Base-by-base conservation (phyloP, 371 early-diverging fungal genomes). In the Mortierella sp. region DNA sequence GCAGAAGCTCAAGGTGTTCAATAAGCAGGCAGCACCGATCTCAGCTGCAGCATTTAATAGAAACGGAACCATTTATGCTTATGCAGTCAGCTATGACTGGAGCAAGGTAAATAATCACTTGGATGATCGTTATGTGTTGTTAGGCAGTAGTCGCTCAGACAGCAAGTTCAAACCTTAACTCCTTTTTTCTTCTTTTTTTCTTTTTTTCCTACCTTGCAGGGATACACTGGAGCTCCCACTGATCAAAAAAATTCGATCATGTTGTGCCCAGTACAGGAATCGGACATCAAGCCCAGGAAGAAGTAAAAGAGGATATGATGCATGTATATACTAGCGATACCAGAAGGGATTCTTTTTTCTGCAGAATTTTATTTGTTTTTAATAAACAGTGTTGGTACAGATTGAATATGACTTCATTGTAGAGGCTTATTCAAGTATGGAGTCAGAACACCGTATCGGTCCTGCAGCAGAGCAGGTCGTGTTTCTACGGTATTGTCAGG, bases 51-150 rank as follows among this genome's bases (percentile, higher is more conserved):
- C 94, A 0, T 98, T 98, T 82, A 97, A 94, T 78, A 86, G 90
- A 31, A 93, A 93, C 49, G 98, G 98, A 37, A 87, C 84, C 32
- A 94, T 97, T 61, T 96, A 97, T 79, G 98, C 98, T 15, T 99
- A 99, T 80, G 96, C 96, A 2, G 87, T 92, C 22, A 92, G 96
- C 34, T 98, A 99, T 82, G 99, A 99, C 84, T 99, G 99, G 99
- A 87, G 91, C 82, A 98, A 97, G 89, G 99, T 69, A 69, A 57
- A 10, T 1, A 43, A 6, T 35, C 10, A 15, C 43, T 15, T 15
- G 17, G 43, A 43, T 7, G 6, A 37, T 37, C 13, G 40, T 13
- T 43, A 17, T 10, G 4, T 9, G 10, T 43, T 43, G 43, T 15
- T 9, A 10, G 29, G 9, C 19, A 22, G 23, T 22, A n/a, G 2